Conservation (phyloP, 345 rosid species). For the Dovyalis caffra region DNA sequence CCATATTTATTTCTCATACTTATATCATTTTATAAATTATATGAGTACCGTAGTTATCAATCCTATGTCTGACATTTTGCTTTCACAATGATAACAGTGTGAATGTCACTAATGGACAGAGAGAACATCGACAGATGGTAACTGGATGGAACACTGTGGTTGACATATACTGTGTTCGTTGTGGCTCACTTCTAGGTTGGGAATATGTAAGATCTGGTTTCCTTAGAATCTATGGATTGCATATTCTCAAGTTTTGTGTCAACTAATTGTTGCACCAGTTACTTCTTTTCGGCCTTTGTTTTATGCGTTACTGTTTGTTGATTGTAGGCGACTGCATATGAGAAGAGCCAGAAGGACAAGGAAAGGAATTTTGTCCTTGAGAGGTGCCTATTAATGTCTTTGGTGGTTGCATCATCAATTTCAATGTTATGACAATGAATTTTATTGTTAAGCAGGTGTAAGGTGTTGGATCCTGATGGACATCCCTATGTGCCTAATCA, state of each 20-base stretch:
- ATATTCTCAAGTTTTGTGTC: slow-evolving; percentile 4
- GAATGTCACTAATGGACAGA: slow-evolving; percentile 58
- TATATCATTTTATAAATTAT: neutral
- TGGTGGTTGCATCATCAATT: slow-evolving; percentile 10
- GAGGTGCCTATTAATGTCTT: slow-evolving; percentile 40
- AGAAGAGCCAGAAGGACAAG: slow-evolving; percentile 65
- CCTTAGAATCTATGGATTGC: slow-evolving; percentile 2
- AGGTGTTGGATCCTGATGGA: slow-evolving; percentile 67
- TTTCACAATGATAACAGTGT: slow-evolving; percentile 39
- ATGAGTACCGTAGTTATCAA: neutral
- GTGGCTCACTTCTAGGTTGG: slow-evolving; percentile 87
- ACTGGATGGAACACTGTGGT: slow-evolving; percentile 81
- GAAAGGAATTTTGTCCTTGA: too few relatives aligned
- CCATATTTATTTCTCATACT: neutral
- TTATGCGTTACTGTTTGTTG: neutral
- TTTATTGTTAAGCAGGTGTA: slow-evolving; percentile 48
- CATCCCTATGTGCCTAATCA: slow-evolving; percentile 34
- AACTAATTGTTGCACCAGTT: neutral
- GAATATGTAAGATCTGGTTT: slow-evolving; percentile 57
- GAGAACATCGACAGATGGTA: slow-evolving; percentile 66
- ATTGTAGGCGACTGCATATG: slow-evolving; percentile 56
- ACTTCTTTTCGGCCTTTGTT: neutral
- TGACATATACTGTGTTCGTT: slow-evolving; percentile 73
- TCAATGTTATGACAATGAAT: slow-evolving; percentile 4
- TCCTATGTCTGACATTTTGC: slow-evolving; percentile 13